Percentiles rank a stretch among this genome's conserved stretches.
These are phyloP conservation scores for Stemphylium vesicarium DNA, from an alignment of 2,329 filamentous ascomycete genomes.

Conservation along the genomic window DNA sequence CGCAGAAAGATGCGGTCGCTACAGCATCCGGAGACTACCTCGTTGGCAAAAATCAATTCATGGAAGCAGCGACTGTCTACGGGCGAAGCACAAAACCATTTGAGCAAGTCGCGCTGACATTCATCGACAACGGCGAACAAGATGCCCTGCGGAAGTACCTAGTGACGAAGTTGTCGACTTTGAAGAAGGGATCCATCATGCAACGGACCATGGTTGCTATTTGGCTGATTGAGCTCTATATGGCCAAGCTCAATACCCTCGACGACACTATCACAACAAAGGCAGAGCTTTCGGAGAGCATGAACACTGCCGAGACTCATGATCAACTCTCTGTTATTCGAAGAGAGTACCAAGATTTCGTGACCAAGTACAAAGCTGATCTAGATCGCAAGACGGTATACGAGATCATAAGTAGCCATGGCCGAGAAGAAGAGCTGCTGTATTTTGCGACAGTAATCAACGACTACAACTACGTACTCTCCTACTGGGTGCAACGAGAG, in stretches of 20 bases:
- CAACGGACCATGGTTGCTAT: conserved; percentile 93
- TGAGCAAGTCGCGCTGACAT: conserved; percentile 88
- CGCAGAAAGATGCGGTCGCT: conserved; percentile 89
- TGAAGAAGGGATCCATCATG: conserved; percentile 86
- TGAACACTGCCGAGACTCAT: conserved; percentile 73
- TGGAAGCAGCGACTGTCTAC: conserved; percentile 87
- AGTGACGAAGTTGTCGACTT: conserved; percentile 77
- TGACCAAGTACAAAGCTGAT: conserved; percentile 82
- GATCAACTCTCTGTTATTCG: conserved; percentile 74
- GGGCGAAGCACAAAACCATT: conserved; percentile 97
- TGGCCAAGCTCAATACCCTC: conserved; percentile 93
- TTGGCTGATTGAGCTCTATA: conserved; percentile 95
- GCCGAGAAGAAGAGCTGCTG: conserved; percentile 88
- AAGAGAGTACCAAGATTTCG: conserved; percentile 86
- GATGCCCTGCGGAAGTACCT: conserved; percentile 92
- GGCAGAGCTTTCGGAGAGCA: conserved; percentile 76
- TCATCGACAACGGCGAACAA: conserved; percentile 88
- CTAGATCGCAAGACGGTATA: conserved; percentile 92
- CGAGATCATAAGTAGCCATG: conserved; percentile 94
- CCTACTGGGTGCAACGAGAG: conserved; percentile 97
- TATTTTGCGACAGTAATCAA: conserved; percentile 88
- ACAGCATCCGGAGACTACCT: conserved; percentile 91
- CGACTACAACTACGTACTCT: conserved; percentile 92
- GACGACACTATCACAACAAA: conserved; percentile 94
- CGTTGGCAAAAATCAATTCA: conserved; percentile 78